A percentile compares a stretch with the other conserved stretches of the same genome.
Conservation (phyloP, 768 basidiomycete genomes). For the Trametes punicea region DNA sequence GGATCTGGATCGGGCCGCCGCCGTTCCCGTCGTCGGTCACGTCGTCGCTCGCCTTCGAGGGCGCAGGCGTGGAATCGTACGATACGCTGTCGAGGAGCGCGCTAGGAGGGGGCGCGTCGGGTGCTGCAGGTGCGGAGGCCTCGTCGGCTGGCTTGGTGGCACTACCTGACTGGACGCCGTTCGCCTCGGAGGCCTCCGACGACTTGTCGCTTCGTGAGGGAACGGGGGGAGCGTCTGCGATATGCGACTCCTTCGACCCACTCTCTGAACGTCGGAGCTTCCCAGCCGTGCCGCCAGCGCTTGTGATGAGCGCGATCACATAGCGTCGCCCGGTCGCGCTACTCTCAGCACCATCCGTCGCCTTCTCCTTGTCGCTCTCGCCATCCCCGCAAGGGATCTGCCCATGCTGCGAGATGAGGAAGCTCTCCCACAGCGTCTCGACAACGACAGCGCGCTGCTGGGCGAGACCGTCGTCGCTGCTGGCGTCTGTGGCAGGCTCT, state of each 20-base stretch:
- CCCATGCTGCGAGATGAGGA: slow-evolving; percentile 25
- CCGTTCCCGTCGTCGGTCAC: slow-evolving; percentile 3
- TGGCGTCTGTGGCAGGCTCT: neutral
- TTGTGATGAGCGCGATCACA: slow-evolving; percentile 20
- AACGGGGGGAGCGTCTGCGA: too few species aligned
- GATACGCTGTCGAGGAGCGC: neutral
- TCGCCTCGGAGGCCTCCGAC: too few species aligned
- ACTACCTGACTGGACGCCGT: neutral
- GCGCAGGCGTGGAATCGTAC: neutral
- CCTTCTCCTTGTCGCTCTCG: slow-evolving; percentile 16
- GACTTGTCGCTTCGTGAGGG: too few species aligned
- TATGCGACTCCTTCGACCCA: too few species aligned
- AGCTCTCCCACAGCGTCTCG: slow-evolving; percentile 30
- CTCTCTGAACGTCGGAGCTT: neutral
- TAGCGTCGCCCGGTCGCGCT: slow-evolving; percentile 13
- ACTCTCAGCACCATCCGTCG: slow-evolving; percentile 5
- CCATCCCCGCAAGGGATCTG: slow-evolving; percentile 13
- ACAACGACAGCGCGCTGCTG: slow-evolving; percentile 26
- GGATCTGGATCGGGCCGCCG: slow-evolving; percentile 20
- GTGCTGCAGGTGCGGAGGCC: neutral
- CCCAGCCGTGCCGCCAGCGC: slow-evolving; percentile 8
- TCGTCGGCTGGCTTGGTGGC: too few species aligned
- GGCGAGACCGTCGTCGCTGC: slow-evolving; percentile 6
- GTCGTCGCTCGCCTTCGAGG: slow-evolving; percentile 10
- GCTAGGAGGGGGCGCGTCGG: neutral